Conservation (phyloP, 2,329 filamentous ascomycete genomes). For the Epichloe festucae region DNA sequence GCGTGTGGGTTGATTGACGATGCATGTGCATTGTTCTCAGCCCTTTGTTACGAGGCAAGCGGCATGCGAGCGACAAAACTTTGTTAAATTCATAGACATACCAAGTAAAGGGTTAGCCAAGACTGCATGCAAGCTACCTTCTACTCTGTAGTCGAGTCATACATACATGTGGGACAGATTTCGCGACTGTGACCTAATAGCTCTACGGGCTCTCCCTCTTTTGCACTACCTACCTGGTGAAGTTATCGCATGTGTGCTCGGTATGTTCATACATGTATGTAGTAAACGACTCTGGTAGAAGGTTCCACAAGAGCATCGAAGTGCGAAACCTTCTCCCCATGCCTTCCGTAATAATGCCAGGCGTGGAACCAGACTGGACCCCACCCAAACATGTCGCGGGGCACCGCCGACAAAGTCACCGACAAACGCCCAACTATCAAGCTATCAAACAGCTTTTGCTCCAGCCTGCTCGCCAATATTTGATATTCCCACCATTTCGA, state of each 20-base stretch:
- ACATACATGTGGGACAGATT: too few species aligned
- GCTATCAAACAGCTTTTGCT: background rate
- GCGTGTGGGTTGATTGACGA: background rate
- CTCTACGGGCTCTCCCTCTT: too few species aligned
- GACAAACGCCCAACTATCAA: background rate
- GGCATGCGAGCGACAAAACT: background rate
- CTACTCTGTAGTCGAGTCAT: too few species aligned
- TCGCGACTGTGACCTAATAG: too few species aligned
- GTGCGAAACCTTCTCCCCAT: too few species aligned
- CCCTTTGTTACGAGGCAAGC: background rate
- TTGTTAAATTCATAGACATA: background rate
- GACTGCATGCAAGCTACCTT: background rate
- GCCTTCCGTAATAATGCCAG: too few species aligned
- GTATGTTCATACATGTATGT: too few species aligned
- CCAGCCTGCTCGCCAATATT: background rate
- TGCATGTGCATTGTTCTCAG: too few species aligned
- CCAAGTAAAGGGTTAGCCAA: background rate
- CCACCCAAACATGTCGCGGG: too few species aligned
- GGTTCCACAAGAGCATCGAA: constrained; percentile 4
- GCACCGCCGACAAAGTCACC: background rate
- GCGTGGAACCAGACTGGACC: background rate
- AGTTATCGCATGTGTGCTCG: background rate
- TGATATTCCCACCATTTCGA: background rate
- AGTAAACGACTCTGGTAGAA: background rate
- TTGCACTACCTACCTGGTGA: too few species aligned